phyloP scores from a whole-genome alignment of 495 filamentous ascomycete genomes.

The Margaritispora aquatica region DNA sequence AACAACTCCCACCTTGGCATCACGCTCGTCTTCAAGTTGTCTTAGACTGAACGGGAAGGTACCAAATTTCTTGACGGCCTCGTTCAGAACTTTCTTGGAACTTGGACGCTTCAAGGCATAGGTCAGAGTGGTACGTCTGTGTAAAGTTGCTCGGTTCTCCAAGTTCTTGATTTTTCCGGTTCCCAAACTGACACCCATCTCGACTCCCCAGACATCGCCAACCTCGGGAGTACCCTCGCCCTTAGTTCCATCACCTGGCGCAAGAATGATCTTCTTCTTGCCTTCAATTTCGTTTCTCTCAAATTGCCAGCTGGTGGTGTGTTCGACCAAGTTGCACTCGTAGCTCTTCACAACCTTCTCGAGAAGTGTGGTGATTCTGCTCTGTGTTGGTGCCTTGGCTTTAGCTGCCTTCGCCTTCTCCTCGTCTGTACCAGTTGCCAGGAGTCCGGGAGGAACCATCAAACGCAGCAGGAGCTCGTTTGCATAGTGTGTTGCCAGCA shows the following conservation, averaged over 20 bases:
- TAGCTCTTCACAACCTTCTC: slow-evolving; percentile 91
- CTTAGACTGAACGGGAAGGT: slow-evolving; percentile 96
- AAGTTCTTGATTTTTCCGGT: slow-evolving; percentile 91
- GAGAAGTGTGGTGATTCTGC: slow-evolving; percentile 75
- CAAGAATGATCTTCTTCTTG: slow-evolving; percentile 95
- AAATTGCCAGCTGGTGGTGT: slow-evolving; percentile 94
- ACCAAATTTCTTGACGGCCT: slow-evolving; percentile 93
- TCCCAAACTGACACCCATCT: slow-evolving; percentile 86
- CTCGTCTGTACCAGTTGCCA: slow-evolving; percentile 80
- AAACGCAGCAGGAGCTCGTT: slow-evolving; percentile 90
- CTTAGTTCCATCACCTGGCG: slow-evolving; percentile 79
- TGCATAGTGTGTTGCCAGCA: slow-evolving; percentile 88
- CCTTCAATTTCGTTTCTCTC: slow-evolving; percentile 96
- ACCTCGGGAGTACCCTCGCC: slow-evolving; percentile 87
- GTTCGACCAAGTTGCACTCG: slow-evolving; percentile 90
- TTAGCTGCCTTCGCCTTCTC: slow-evolving; percentile 89
- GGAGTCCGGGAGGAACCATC: slow-evolving; percentile 80
- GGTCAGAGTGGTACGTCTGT: slow-evolving; percentile 85
- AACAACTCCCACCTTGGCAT: slow-evolving; percentile 91
- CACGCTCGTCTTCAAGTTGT: slow-evolving; percentile 93
- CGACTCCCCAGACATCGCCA: slow-evolving; percentile 96
- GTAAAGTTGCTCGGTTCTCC: slow-evolving; percentile 80
- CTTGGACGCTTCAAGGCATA: slow-evolving; percentile 88
- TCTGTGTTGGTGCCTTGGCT: slow-evolving; percentile 71
- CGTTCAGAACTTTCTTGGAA: slow-evolving; percentile 82